Percentiles rank a stretch among this genome's conserved stretches.
Conservation (phyloP, 257 asterid species). For the Penstemon eatonii region DNA sequence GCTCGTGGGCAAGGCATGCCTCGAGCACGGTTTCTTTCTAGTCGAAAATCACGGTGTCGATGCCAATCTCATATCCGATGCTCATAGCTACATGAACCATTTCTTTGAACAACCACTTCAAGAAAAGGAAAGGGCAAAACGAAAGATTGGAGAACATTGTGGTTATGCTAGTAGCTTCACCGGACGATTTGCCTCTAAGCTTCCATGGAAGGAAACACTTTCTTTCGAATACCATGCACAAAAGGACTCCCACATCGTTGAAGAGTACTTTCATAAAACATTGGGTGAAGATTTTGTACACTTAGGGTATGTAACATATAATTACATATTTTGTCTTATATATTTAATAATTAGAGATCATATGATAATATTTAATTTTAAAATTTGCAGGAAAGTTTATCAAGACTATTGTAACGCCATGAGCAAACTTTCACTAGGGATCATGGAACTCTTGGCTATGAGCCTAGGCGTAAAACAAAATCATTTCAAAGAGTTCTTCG, state of each 20-base stretch:
- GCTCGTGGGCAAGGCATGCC: conserved; percentile 56
- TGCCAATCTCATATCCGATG: conserved; percentile 41
- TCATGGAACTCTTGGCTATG: conserved; percentile 69
- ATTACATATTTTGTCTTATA: background rate
- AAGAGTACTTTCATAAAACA: conserved; percentile 43
- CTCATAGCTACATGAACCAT: conserved; percentile 59
- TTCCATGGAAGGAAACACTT: conserved; percentile 89
- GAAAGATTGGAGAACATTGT: conserved; percentile 69
- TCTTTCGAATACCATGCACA: conserved; percentile 55
- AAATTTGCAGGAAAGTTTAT: conserved; percentile 42
- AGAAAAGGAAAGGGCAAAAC: conserved; percentile 58
- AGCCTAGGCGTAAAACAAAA: conserved; percentile 50
- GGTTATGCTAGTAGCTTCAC: conserved; percentile 87
- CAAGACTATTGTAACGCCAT: conserved; percentile 65
- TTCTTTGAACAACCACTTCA: conserved; percentile 56
- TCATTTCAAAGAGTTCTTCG: conserved; percentile 50
- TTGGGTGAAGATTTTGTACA: conserved; percentile 52
- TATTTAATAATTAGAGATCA: background rate
- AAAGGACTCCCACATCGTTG: conserved; percentile 41
- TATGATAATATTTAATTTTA: too few relatives aligned
- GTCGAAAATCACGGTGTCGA: conserved; percentile 62
- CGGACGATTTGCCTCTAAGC: conserved; percentile 75
- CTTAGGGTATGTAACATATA: conserved; percentile 47
- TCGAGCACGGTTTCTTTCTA: conserved; percentile 59
- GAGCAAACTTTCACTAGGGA: conserved; percentile 55